A percentile compares a stretch with the other conserved stretches of the same genome.
These are phyloP conservation scores for Flaveria robusta DNA, from an alignment of 129 eudicot genomes.

Conservation along the genomic window DNA sequence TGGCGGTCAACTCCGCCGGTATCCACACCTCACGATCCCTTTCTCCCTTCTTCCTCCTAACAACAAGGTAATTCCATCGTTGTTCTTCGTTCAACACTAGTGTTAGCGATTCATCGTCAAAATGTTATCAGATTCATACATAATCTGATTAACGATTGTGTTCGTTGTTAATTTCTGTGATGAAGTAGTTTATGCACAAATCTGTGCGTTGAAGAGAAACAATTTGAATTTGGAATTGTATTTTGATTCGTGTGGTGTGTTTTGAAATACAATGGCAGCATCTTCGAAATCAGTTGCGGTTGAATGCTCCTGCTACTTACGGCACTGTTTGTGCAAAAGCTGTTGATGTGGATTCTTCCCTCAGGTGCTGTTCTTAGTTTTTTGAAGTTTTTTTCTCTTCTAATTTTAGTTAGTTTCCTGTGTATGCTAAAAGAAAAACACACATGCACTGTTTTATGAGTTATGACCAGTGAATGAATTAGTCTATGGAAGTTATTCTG, in stretches of 20 bases:
- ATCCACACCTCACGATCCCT: constrained; percentile 11
- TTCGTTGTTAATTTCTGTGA: neutral
- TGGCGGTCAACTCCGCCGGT: constrained; percentile 13
- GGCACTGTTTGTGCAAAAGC: constrained; percentile 27
- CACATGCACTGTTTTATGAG: neutral
- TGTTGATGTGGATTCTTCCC: constrained; percentile 52
- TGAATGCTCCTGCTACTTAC: constrained; percentile 11
- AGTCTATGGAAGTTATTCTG: neutral
- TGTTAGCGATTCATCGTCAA: neutral
- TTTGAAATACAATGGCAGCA: constrained; percentile 4
- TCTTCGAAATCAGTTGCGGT: constrained; percentile 48
- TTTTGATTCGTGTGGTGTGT: neutral
- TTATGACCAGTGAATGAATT: neutral
- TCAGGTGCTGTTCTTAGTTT: constrained; percentile 39
- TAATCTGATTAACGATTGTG: neutral
- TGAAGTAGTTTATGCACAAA: neutral
- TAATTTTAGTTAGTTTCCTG: neutral
- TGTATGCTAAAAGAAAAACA: neutral
- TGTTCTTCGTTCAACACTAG: neutral
- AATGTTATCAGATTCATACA: neutral
- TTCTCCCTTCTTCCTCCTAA: constrained; percentile 22
- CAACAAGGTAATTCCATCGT: constrained; percentile 20
- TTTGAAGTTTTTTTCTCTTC: neutral
- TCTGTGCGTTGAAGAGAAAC: neutral
- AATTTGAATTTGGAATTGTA: constrained; percentile 8